Evolutionary conservation across 352 stramenopile species (phyloP).

Genomic region (Phytopythium oedochilum): DNA sequence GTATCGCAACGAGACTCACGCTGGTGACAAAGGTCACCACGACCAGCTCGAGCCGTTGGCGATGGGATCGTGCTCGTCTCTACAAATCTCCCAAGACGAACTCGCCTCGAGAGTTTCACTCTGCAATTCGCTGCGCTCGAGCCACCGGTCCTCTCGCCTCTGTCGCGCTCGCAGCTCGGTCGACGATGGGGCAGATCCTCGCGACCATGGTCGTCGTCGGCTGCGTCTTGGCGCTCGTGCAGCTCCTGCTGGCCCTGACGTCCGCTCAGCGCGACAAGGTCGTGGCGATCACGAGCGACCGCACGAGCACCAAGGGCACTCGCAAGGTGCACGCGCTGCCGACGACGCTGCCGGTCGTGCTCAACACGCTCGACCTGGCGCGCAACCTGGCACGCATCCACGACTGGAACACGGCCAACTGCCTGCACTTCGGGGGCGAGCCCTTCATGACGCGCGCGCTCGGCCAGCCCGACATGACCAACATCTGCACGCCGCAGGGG

Average conservation of each 20-base stretch:
- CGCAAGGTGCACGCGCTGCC: slow-evolving; percentile 15
- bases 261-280: background rate
- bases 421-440: slow-evolving; percentile 22
- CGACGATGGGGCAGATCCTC: background rate
- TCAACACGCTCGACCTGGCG: slow-evolving; percentile 35
- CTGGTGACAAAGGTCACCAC: too few species aligned
- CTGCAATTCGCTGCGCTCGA: too few species aligned
- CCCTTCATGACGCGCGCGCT: slow-evolving; percentile 31
- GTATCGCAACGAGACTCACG: too few species aligned
- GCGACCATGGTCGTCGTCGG: background rate
- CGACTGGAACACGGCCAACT: slow-evolving; percentile 37
- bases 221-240: background rate
- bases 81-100: too few species aligned
- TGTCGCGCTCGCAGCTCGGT: too few species aligned
- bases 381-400: slow-evolving; percentile 29
- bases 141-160: too few species aligned
- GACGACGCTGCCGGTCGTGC: slow-evolving; percentile 32
- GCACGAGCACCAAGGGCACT: background rate
- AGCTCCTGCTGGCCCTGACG: background rate
- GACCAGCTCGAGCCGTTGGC: too few species aligned
- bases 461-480: slow-evolving; percentile 34
- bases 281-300: background rate
- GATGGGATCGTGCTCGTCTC: too few species aligned
- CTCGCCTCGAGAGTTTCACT: too few species aligned
- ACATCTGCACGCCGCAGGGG: slow-evolving; percentile 38